Conservation (phyloP, 495 filamentous ascomycete species). For the Niebla homalea region DNA sequence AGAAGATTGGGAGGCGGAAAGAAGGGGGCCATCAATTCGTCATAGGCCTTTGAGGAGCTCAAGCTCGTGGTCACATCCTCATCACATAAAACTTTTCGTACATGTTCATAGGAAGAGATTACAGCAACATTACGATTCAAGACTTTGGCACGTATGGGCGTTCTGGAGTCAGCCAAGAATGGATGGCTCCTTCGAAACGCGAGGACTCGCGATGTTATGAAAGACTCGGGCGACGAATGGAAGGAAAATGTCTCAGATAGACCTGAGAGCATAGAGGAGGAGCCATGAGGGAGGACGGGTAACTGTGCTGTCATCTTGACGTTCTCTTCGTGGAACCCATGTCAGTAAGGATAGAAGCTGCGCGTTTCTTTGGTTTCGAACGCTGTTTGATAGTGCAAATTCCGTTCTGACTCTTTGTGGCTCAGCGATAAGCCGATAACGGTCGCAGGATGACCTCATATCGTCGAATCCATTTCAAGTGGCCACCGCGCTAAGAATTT, state of each 20-base stretch:
- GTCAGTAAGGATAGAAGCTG: no score
- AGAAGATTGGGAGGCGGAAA: slow-evolving; percentile 16
- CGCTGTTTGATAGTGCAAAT: no score
- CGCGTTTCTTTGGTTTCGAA: no score
- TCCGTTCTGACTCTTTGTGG: no score
- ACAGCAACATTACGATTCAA: slow-evolving; percentile 15
- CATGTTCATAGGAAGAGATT: slow-evolving; percentile 13
- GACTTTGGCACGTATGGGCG: slow-evolving; percentile 10
- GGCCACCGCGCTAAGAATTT: no score
- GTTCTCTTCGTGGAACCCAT: no score
- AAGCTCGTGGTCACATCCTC: background rate
- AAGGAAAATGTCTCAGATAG: slow-evolving; percentile 14
- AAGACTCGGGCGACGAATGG: slow-evolving; percentile 13
- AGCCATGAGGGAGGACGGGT: slow-evolving; percentile 11
- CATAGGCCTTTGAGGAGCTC: slow-evolving; percentile 11
- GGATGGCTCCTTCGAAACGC: slow-evolving; percentile 7
- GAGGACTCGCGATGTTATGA: slow-evolving; percentile 12
- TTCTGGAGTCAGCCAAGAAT: slow-evolving; percentile 5
- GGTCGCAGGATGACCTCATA: no score
- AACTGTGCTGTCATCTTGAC: background rate
- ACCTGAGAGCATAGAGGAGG: slow-evolving; percentile 5
- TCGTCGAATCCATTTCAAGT: no score
- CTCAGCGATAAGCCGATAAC: no score
- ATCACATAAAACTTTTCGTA: slow-evolving; percentile 2
- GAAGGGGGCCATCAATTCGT: slow-evolving; percentile 16